These are phyloP conservation scores for Acer saccharum DNA, from an alignment of 345 rosid species.

Conservation along the genomic window DNA sequence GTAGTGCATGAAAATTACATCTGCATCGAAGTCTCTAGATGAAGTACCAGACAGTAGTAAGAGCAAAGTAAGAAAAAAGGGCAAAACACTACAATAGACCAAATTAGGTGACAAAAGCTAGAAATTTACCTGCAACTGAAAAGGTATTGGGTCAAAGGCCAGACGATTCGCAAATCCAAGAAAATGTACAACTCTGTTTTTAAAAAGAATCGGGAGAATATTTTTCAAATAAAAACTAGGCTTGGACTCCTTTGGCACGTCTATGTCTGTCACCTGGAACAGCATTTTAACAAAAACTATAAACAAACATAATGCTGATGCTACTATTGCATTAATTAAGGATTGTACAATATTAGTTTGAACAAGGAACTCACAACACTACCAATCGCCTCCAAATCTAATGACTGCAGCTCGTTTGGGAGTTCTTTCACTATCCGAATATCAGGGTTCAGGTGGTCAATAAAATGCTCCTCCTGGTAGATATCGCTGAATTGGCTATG, in stretches of 20 bases:
- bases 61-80: slow-evolving; percentile 21
- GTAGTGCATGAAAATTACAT: slow-evolving; percentile 91
- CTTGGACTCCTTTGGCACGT: slow-evolving; percentile 79
- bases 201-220: slow-evolving; percentile 77
- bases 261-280: slow-evolving; percentile 75
- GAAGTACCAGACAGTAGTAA: slow-evolving; percentile 49
- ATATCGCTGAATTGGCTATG: slow-evolving; percentile 87
- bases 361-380: slow-evolving; percentile 70
- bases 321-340: neutral
- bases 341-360: neutral
- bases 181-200: slow-evolving; percentile 81
- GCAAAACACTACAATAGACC: slow-evolving; percentile 6
- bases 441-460: slow-evolving; percentile 75
- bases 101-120: neutral
- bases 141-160: slow-evolving; percentile 94
- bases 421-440: slow-evolving; percentile 81
- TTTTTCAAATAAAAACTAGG: slow-evolving; percentile 81
- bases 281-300: slow-evolving; percentile 21
- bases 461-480: slow-evolving; percentile 90
- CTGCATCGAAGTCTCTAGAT: slow-evolving; percentile 98
- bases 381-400: slow-evolving; percentile 89
- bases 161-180: slow-evolving; percentile 93
- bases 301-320: neutral
- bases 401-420: slow-evolving; percentile 74
- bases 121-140: slow-evolving; percentile 75